phyloP scores from a whole-genome alignment of 1,139 yeast species.

The Pichia sp. region DNA sequence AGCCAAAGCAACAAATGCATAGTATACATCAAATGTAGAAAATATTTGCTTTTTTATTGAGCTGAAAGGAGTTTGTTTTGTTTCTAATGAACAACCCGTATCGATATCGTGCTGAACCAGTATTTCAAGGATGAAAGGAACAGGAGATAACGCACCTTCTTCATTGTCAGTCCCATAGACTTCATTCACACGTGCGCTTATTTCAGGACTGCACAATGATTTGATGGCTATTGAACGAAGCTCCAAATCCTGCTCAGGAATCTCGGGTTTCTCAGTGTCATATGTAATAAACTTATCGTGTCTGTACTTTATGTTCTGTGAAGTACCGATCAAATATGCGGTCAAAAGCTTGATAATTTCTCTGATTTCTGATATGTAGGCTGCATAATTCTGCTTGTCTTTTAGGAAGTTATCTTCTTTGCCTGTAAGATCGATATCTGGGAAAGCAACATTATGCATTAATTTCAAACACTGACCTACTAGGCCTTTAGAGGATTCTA shows the following conservation, averaged over 20 bases:
- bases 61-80: slow-evolving; percentile 20
- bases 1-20: slow-evolving; percentile 23
- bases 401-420: not conserved
- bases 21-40: slow-evolving; percentile 15
- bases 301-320: slow-evolving; percentile 29
- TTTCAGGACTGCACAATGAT: slow-evolving; percentile 42
- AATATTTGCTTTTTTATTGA: slow-evolving; percentile 18
- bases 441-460: slow-evolving; percentile 26
- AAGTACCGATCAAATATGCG: slow-evolving; percentile 21
- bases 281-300: slow-evolving; percentile 13
- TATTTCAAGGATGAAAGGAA: slow-evolving; percentile 48
- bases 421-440: slow-evolving; percentile 29
- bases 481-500: slow-evolving; percentile 14
- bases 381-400: slow-evolving; percentile 19
- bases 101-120: slow-evolving; percentile 32
- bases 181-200: slow-evolving; percentile 39
- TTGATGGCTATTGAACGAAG: slow-evolving; percentile 31
- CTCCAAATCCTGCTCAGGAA: slow-evolving; percentile 21
- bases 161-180: slow-evolving; percentile 36
- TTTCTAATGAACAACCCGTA: slow-evolving; percentile 3
- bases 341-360: slow-evolving; percentile 16
- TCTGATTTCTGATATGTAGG: slow-evolving; percentile 23
- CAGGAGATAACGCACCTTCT: slow-evolving; percentile 38
- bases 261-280: slow-evolving; percentile 3
- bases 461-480: slow-evolving; percentile 12